Evolutionary conservation across 257 asterid species (phyloP).

Genomic region (Phtheirospermum japonicum): DNA sequence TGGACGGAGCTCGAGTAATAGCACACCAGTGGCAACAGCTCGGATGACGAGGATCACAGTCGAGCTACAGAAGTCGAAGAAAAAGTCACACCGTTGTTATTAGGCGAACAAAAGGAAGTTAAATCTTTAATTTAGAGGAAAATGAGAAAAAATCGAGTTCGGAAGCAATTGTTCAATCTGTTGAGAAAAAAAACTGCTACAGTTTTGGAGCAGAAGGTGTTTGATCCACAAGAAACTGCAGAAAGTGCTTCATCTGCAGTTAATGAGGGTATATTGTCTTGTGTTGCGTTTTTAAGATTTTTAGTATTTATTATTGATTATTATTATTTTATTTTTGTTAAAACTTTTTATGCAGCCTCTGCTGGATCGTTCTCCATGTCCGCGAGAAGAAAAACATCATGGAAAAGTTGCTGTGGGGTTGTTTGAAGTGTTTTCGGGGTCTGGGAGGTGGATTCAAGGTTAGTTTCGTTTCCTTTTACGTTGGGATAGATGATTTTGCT

Average conservation of each 20-base stretch:
- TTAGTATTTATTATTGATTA: no score
- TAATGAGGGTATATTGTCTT: constrained; percentile 42
- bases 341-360: constrained; percentile 56
- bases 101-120: constrained; percentile 27
- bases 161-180: constrained; percentile 23
- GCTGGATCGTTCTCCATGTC: constrained; percentile 32
- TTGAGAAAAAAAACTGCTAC: constrained; percentile 16
- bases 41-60: constrained; percentile 37
- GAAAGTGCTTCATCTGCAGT: constrained; percentile 39
- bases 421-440: constrained; percentile 50
- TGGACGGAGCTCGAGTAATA: constrained; percentile 35
- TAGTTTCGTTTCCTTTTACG: neutral
- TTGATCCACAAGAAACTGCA: constrained; percentile 22
- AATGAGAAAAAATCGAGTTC: constrained; percentile 23
- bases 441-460: constrained; percentile 42
- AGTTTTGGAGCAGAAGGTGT: constrained; percentile 20
- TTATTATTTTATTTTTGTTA: no score
- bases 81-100: constrained; percentile 21
- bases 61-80: constrained; percentile 18
- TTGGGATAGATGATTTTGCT: no score
- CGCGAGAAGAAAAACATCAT: constrained; percentile 52
- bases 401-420: constrained; percentile 73
- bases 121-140: constrained; percentile 25
- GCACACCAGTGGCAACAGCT: constrained; percentile 34
- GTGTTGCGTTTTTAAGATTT: neutral